Base-by-base conservation (phyloP, 2,329 filamentous ascomycete species). In the Paraphaeosphaeria minitans region DNA sequence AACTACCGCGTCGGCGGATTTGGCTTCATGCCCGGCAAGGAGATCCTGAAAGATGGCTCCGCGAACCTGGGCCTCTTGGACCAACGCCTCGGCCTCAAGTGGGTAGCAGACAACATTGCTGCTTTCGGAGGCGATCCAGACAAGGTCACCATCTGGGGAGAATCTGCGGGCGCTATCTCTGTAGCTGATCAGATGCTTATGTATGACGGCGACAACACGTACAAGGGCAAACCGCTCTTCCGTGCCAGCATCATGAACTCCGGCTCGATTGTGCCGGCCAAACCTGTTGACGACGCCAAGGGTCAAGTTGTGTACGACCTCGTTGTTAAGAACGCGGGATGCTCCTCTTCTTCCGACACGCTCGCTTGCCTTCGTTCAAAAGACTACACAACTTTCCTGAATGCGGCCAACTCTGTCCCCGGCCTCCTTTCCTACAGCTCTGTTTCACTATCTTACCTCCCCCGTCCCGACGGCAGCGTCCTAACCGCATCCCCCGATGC, bases 121-220 rank as follows among this genome's bases (percentile, higher is more conserved):
- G 82, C 85, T 0, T 96, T 95, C 70, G 92, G 92, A 10, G 92
- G 92, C 14, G 90, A 94, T 71, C 88, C 90, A 0, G 80, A 81
- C n/a, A 90, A 89, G 72, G 89, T 93, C 6, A 93, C 90, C 0
- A 88, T 94, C 59, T 92, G 88, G 88, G 91, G 91, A 27, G 87
- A 93, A 71, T 69, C 64, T 41, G 74, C 77, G 8, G 79, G 80
- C 13, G 64, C 74, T 14, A 92, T 93, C 61, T 92, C 89, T 0
- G 89, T 91, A 1, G 84, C 89, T 50, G 85, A 93, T 67, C 91
- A 94, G 66, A 92, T 92, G 85, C 79, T 86, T 1, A 79, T 93
- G 12, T 92, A 91, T 65, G 84, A 86, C 35, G 91, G 91, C 7
- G 81, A 94, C 73, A 85, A 86, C 70, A 87, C 80, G 0, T 93